These are phyloP conservation scores for Exophiala dermatitidis DNA, from an alignment of 2,329 filamentous ascomycete species.

Conservation along the genomic window DNA sequence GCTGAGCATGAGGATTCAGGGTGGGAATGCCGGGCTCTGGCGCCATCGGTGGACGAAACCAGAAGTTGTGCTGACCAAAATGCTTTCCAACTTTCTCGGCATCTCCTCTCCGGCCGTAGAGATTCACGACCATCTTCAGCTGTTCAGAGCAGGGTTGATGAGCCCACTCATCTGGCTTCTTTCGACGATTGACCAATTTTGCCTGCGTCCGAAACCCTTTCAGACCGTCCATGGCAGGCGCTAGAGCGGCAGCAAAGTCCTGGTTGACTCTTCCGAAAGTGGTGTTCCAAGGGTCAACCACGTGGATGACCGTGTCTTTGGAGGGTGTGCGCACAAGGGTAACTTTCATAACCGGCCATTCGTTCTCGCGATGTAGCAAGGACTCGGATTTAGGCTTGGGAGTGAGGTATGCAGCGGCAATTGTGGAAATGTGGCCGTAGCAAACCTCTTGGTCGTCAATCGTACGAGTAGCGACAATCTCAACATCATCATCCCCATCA, in stretches of 20 bases:
- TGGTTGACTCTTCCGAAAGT: constrained; percentile 71
- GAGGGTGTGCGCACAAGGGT: constrained; percentile 15
- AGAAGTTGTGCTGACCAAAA: constrained; percentile 59
- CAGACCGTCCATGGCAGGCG: constrained; percentile 63
- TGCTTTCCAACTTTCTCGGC: constrained; percentile 59
- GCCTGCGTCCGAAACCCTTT: constrained; percentile 63
- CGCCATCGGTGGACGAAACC: constrained; percentile 58
- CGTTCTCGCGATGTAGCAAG: constrained; percentile 12
- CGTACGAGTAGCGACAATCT: constrained; percentile 25
- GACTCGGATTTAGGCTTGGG: constrained; percentile 22
- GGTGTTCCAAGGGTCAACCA: constrained; percentile 62
- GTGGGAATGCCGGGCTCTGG: constrained; percentile 63
- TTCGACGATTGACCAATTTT: constrained; percentile 61
- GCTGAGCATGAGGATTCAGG: constrained; percentile 65
- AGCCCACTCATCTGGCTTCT: constrained; percentile 54
- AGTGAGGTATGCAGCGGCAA: constrained; percentile 20
- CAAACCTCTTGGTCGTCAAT: constrained; percentile 26
- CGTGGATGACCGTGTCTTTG: constrained; percentile 54
- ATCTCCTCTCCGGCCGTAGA: constrained; percentile 69
- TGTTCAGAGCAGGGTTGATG: constrained; percentile 56
- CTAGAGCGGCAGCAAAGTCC: constrained; percentile 59
- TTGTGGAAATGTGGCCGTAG: constrained; percentile 23
- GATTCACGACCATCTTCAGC: constrained; percentile 61
- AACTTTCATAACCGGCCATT: constrained; percentile 27
- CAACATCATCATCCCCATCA: constrained; percentile 47